Conservation (phyloP, 2,329 filamentous ascomycete species). For the Colletotrichum viniferum region DNA sequence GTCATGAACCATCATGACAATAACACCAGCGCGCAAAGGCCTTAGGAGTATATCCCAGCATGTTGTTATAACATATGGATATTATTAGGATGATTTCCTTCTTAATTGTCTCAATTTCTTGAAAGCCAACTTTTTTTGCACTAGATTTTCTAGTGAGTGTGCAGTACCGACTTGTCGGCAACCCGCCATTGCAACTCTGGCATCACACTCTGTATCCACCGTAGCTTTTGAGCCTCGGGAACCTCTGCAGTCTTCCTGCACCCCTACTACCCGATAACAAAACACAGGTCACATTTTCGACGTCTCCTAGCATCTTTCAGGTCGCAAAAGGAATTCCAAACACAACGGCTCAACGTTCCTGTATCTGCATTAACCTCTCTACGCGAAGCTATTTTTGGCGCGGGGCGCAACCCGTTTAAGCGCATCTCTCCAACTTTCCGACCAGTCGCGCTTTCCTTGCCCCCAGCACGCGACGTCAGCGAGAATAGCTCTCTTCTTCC, state of each 20-base stretch:
- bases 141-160: neutral
- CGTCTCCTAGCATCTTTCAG: neutral
- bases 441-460: constrained; percentile 2
- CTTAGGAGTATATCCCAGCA: neutral
- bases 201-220: neutral
- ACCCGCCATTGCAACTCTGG: neutral
- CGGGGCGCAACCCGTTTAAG: neutral
- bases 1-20: neutral
- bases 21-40: neutral
- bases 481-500: neutral
- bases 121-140: neutral
- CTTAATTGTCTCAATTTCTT: neutral
- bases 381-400: neutral
- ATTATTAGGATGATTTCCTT: neutral
- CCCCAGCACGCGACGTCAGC: constrained; percentile 16
- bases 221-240: neutral
- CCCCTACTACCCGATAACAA: neutral
- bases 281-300: neutral
- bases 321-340: neutral
- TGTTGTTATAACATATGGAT: neutral
- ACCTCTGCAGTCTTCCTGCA: neutral
- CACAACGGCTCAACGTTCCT: neutral
- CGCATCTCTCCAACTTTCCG: neutral
- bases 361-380: neutral
- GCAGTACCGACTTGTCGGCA: neutral